phyloP scores from a whole-genome alignment of 2,329 filamentous ascomycete species.

The Metarhizium humberi region DNA sequence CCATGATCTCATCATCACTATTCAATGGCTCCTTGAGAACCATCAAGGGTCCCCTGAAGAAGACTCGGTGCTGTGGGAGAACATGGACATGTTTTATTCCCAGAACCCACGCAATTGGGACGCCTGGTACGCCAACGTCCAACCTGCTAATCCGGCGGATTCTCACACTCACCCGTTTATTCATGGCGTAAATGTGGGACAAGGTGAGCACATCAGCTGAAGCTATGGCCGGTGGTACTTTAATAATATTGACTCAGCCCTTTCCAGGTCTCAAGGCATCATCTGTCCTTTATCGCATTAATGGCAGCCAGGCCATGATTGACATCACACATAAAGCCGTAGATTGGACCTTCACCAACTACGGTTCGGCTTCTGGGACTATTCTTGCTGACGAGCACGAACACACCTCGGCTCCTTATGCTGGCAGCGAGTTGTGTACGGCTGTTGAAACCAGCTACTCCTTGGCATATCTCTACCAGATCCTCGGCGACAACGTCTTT shows the following conservation, averaged over 20 bases:
- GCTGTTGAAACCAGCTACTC: constrained; percentile 25
- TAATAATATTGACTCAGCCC: too few relatives aligned
- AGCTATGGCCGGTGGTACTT: too few relatives aligned
- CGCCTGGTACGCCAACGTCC: constrained; percentile 14
- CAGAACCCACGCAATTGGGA: constrained; percentile 20
- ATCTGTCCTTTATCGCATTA: constrained; percentile 30
- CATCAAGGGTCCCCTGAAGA: constrained; percentile 12
- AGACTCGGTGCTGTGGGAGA: constrained; percentile 26
- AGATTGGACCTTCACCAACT: constrained; percentile 26
- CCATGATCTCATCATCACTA: constrained; percentile 28
- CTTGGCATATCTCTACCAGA: constrained; percentile 22
- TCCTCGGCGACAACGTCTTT: constrained; percentile 24
- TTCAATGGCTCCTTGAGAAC: constrained; percentile 31
- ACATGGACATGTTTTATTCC: constrained; percentile 28
- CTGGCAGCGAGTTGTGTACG: constrained; percentile 27
- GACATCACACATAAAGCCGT: constrained; percentile 27
- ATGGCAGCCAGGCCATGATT: constrained; percentile 24
- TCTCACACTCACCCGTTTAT: constrained; percentile 19
- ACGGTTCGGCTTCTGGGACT: constrained; percentile 30
- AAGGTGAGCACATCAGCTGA: constrained; percentile 19
- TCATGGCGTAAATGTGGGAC: constrained; percentile 34
- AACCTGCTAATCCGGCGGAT: constrained; percentile 12
- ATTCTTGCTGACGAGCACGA: constrained; percentile 32
- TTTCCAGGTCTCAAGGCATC: constrained; percentile 28
- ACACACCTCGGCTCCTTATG: constrained; percentile 25